phyloP scores from a whole-genome alignment of 805 yeast genomes.

The Saturnispora silvae region DNA sequence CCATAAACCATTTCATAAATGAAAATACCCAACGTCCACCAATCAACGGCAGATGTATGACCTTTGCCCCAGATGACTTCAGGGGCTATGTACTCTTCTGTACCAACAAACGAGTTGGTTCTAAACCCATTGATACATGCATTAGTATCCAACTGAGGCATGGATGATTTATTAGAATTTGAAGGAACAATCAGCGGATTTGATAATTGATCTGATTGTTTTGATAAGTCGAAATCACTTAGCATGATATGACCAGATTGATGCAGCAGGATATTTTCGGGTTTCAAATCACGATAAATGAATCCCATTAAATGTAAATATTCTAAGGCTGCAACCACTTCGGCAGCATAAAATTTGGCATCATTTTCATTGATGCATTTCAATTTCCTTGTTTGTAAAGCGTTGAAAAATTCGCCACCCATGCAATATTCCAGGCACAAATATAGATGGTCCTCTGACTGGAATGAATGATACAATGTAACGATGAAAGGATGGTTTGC shows the following conservation, averaged over 20 bases:
- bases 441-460: conserved; percentile 81
- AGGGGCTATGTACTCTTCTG: conserved; percentile 98
- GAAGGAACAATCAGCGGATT: conserved; percentile 55
- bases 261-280: conserved; percentile 88
- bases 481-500: conserved; percentile 96
- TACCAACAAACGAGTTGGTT: conserved; percentile 96
- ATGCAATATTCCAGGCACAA: conserved; percentile 98
- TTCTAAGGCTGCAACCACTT: conserved; percentile 93
- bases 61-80: conserved; percentile 96
- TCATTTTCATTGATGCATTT: conserved; percentile 81
- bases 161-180: conserved; percentile 18
- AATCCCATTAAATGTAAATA: conserved; percentile 94
- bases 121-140: conserved; percentile 93
- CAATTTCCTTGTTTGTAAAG: conserved; percentile 80
- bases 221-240: conserved; percentile 90
- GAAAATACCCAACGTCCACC: conserved; percentile 98
- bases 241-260: conserved; percentile 98
- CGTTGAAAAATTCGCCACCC: conserved; percentile 98
- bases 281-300: conserved; percentile 91
- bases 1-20: conserved; percentile 93
- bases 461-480: conserved; percentile 91
- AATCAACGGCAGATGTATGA: conserved; percentile 95
- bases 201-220: conserved; percentile 69
- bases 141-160: conserved; percentile 79
- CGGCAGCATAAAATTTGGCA: conserved; percentile 91